Evolutionary conservation across 1,139 yeast genomes (phyloP), one percentile per base, ranked within the genome.

Genomic region (Lodderomyces orthopsilosis): DNA sequence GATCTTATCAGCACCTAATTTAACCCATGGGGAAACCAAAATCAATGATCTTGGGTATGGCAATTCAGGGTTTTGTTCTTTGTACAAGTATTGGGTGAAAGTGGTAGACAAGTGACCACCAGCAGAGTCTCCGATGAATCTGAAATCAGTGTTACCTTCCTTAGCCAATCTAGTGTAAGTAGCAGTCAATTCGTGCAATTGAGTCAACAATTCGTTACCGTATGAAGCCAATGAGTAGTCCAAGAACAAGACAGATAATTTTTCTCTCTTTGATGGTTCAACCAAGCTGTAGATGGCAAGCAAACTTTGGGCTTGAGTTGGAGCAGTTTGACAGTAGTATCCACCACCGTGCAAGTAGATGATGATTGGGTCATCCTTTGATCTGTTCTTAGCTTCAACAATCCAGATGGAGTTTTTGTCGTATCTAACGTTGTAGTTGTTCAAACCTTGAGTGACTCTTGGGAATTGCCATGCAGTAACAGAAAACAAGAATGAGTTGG

Each of bases 321-420:
- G 64, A 40, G 57, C 54, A 1, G 72, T 63, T 45, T 70, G 65
- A 35, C 68, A 45, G 42, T 60, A 68, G 50, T 61, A 72, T 2
- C 76, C 77, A 2, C 77, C 77, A 17, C 77, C 77, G 46, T 72
- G 77, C 13, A 57, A 48, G 46, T 59, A 72, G 23, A 72, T 53
- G 17, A 72, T 52, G 14, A 72, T 53, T 1, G 76, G 75, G 46
- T 70, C 74, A 35, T 35, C 27, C 2, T 33, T 28, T n/a, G 58
- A 50, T 22, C 65, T 52, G 34, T 58, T 49, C 2, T 58, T 57
- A 38, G 59, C 61, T 48, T 66, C 65, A 4, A 58, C 66, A n/a
- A 71, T 40, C 76, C 77, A 72, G 35, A 59, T 52, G 5, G 71
- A 63, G 42, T 61, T 54, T 12, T 54, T 49, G 41, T 65, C 70